These are phyloP conservation scores for Kentomonas sorsogonicus DNA, from an alignment of 208 protist genomes.

Conservation along the genomic window DNA sequence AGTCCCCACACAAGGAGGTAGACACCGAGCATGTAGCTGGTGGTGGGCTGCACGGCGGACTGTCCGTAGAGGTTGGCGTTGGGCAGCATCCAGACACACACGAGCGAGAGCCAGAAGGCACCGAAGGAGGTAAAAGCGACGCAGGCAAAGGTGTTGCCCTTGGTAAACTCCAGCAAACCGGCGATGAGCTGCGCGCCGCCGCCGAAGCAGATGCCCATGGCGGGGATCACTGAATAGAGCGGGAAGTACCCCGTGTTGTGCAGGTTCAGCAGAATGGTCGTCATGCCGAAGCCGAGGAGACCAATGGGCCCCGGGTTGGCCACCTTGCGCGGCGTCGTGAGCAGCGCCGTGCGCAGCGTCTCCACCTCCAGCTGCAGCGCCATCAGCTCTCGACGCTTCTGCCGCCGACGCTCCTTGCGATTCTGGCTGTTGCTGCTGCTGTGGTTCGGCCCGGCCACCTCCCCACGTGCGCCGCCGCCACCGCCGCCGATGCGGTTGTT, in stretches of 20 bases:
- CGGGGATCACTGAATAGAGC: background rate
- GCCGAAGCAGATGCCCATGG: background rate
- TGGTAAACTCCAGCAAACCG: background rate
- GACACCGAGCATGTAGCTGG: slow-evolving; percentile 14
- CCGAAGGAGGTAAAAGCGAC: background rate
- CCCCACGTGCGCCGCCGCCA: too few relatives aligned
- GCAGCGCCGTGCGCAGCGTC: too few relatives aligned
- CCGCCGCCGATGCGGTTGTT: too few relatives aligned
- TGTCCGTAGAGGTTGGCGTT: slow-evolving; percentile 4
- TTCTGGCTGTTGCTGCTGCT: too few relatives aligned
- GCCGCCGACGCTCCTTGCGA: too few relatives aligned
- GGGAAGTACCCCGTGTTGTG: slow-evolving; percentile 1
- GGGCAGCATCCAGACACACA: slow-evolving; percentile 35
- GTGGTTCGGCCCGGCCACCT: too few relatives aligned
- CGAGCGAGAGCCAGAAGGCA: slow-evolving; percentile 30
- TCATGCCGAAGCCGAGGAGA: background rate
- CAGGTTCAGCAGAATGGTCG: background rate
- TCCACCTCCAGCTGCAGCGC: too few relatives aligned
- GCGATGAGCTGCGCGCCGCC: slow-evolving; percentile 3
- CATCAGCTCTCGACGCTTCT: too few relatives aligned
- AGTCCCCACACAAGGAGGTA: slow-evolving; percentile 21
- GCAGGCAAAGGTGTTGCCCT: slow-evolving; percentile 4
- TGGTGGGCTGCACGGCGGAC: background rate
- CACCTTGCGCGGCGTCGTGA: too few relatives aligned
- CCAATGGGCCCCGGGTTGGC: background rate